These are phyloP conservation scores for Rhododendron henanense DNA, from an alignment of 148 eudicot genomes.

Conservation along the genomic window DNA sequence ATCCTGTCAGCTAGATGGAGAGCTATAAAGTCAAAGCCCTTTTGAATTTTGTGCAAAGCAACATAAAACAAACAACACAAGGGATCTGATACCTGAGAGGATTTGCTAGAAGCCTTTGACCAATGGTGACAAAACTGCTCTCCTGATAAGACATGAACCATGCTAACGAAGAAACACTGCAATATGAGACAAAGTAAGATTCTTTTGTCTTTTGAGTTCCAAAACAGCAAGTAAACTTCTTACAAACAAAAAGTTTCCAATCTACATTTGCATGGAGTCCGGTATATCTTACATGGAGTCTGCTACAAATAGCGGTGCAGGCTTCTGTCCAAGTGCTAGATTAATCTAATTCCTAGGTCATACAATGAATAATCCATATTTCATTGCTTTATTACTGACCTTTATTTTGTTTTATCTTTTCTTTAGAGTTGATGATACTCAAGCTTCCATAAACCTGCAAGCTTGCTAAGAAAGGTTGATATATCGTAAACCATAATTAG, in stretches of 20 bases:
- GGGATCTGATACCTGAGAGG: constrained; percentile 67
- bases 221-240: neutral
- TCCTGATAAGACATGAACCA: constrained; percentile 99
- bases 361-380: neutral
- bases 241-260: neutral
- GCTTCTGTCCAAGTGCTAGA: neutral
- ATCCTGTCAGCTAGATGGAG: neutral
- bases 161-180: constrained; percentile 94
- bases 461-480: neutral
- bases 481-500: neutral
- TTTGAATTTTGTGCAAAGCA: neutral
- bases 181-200: neutral
- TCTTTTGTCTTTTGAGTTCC: constrained; percentile 7
- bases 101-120: constrained; percentile 92
- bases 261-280: neutral
- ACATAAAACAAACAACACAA: neutral
- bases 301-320: neutral
- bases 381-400: neutral
- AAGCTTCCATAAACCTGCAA: neutral
- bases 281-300: neutral
- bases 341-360: neutral
- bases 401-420: neutral
- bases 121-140: constrained; percentile 91
- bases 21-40: neutral
- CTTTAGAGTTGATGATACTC: neutral